Percentiles rank a stretch among this genome's conserved stretches.
phyloP scores from a whole-genome alignment of 2,329 filamentous ascomycete genomes.

The Amesomyces nigricolor region DNA sequence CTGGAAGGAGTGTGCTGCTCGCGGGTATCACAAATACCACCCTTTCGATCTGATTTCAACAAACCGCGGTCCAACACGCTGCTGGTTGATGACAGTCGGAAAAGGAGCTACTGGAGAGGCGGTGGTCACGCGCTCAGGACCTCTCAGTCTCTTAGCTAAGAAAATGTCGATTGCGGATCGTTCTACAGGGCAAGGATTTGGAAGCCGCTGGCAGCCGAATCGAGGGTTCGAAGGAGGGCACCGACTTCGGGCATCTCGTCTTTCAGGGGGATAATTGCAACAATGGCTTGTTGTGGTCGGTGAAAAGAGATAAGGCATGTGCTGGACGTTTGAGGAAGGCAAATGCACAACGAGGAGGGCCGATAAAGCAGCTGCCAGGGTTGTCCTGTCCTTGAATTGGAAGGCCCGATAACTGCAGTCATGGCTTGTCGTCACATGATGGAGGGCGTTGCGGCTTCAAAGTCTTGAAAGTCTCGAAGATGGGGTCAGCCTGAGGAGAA shows the following conservation, averaged over 20 bases:
- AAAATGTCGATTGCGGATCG: conserved; percentile 25
- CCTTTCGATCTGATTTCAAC: background rate
- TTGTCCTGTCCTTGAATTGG: background rate
- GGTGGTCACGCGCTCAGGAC: conserved; percentile 22
- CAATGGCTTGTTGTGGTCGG: conserved; percentile 8
- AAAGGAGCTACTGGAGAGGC: conserved; percentile 11
- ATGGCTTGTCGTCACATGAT: background rate
- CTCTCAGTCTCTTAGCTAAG: conserved; percentile 23
- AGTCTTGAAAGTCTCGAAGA: too few species aligned
- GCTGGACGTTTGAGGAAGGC: conserved; percentile 5
- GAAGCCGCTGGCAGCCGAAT: conserved; percentile 16
- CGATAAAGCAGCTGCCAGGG: background rate
- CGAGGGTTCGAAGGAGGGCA: conserved; percentile 4
- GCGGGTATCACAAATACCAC: background rate
- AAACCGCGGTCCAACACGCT: background rate
- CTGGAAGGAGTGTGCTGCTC: too few species aligned
- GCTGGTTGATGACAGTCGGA: background rate
- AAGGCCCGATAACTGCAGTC: conserved; percentile 12
- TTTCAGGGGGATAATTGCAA: background rate
- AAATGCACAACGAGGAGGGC: background rate
- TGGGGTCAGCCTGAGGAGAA: background rate
- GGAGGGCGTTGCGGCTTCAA: background rate
- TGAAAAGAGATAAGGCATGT: conserved; percentile 14
- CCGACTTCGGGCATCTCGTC: conserved; percentile 23
- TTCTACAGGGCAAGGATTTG: conserved; percentile 20